Evolutionary conservation across 1,284 basidiomycete species (phyloP).

Genomic region (Somion occarium): DNA sequence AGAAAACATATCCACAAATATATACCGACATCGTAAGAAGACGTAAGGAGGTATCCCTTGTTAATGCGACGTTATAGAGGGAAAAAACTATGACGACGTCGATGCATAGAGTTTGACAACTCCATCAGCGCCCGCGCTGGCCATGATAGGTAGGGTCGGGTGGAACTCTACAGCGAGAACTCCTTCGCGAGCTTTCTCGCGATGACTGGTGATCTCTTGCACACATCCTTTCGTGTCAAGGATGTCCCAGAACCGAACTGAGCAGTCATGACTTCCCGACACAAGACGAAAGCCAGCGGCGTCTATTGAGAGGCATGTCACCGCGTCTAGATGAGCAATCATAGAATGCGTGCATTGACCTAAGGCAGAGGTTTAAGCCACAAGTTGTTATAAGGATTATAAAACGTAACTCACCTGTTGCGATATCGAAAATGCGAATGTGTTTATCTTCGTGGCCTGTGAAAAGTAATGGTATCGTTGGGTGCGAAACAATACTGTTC

Average conservation of each 20-base stretch:
- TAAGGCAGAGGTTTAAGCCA: constrained; percentile 22
- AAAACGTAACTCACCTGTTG: constrained; percentile 54
- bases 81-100: constrained; percentile 56
- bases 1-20: background rate
- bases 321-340: constrained; percentile 86
- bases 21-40: background rate
- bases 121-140: constrained; percentile 93
- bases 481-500: constrained; percentile 88
- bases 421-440: constrained; percentile 85
- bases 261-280: constrained; percentile 92
- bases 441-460: constrained; percentile 94
- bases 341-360: constrained; percentile 87
- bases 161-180: constrained; percentile 87
- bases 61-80: background rate
- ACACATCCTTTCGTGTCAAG: constrained; percentile 76
- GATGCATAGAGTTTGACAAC: constrained; percentile 86
- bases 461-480: constrained; percentile 84
- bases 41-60: background rate
- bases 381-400: constrained; percentile 3
- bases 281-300: constrained; percentile 83
- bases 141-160: constrained; percentile 81
- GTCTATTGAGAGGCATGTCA: constrained; percentile 89
- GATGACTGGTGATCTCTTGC: constrained; percentile 87
- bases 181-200: constrained; percentile 87
- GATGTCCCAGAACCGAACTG: constrained; percentile 93